Conservation (phyloP, 2,329 filamentous ascomycete species). For the Cylindrodendrum hubeiense region DNA sequence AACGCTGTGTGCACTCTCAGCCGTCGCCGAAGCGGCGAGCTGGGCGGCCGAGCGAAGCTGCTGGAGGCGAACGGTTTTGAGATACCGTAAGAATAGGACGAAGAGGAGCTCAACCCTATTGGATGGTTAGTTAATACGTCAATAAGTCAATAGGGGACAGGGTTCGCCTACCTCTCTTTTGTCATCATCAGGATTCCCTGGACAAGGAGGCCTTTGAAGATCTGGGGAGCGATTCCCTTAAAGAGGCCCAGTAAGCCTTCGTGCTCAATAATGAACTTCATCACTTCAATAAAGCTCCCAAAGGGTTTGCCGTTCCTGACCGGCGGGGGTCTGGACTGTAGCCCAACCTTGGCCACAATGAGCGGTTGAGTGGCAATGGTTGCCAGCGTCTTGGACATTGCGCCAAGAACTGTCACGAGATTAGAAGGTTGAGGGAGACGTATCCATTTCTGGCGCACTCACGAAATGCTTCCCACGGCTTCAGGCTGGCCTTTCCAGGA, state of each 20-base stretch:
- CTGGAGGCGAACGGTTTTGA: conserved; percentile 77
- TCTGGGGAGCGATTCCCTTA: conserved; percentile 96
- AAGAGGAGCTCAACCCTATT: conserved; percentile 87
- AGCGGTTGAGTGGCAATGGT: conserved; percentile 94
- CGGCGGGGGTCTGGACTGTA: conserved; percentile 93
- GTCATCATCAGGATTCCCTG: conserved; percentile 99
- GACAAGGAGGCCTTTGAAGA: conserved; percentile 91
- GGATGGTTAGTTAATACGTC: conserved; percentile 30
- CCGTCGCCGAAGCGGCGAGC: conserved; percentile 64
- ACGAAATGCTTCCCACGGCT: conserved; percentile 92
- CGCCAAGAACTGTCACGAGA: conserved; percentile 78
- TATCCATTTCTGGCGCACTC: conserved; percentile 55
- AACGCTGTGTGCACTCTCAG: conserved; percentile 58
- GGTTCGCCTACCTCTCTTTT: conserved; percentile 80
- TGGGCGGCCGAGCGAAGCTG: conserved; percentile 77
- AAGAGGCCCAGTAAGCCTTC: conserved; percentile 89
- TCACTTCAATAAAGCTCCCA: conserved; percentile 92
- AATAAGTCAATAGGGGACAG: not conserved
- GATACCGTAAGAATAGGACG: conserved; percentile 85
- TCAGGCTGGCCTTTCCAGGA: conserved; percentile 80
- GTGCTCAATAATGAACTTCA: conserved; percentile 91
- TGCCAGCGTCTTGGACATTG: conserved; percentile 91
- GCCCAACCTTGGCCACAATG: conserved; percentile 96
- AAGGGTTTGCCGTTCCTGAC: conserved; percentile 90
- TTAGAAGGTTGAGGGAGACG: conserved; percentile 18